phyloP scores from a whole-genome alignment of 2,329 filamentous ascomycete species.

The Trichoderma gracile region DNA sequence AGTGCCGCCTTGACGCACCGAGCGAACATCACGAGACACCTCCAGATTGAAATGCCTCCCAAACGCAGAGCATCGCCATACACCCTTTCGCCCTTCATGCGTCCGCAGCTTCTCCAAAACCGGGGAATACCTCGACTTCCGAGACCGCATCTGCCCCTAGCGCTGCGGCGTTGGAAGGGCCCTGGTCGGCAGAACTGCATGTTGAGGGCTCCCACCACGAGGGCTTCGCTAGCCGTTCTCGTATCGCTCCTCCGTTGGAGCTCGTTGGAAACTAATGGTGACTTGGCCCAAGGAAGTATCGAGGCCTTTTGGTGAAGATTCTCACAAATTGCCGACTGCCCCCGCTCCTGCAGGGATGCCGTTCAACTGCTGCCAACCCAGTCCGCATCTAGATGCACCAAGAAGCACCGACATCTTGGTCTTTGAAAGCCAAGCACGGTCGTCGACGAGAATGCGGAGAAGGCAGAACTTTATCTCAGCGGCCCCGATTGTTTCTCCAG shows the following conservation, averaged over 20 bases:
- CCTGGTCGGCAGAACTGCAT: slow-evolving; percentile 3
- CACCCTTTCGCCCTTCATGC: neutral
- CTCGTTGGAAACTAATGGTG: neutral
- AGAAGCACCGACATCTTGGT: too few relatives aligned
- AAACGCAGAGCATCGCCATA: neutral
- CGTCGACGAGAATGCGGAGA: slow-evolving; percentile 7
- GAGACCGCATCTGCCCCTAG: slow-evolving; percentile 12
- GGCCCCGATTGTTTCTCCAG: slow-evolving; percentile 1
- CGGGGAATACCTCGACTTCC: slow-evolving; percentile 9
- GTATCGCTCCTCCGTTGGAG: slow-evolving; percentile 7
- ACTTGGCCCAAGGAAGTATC: neutral
- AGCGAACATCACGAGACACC: neutral
- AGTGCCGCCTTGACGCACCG: neutral
- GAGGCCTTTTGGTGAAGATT: neutral
- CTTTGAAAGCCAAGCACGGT: neutral
- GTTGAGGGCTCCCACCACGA: slow-evolving; percentile 3
- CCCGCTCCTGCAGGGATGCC: neutral
- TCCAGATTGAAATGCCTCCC: neutral
- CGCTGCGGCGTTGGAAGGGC: neutral
- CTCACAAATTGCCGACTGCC: neutral
- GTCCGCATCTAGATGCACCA: neutral
- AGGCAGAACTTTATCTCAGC: neutral
- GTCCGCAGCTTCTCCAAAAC: slow-evolving; percentile 8
- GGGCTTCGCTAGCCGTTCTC: slow-evolving; percentile 16
- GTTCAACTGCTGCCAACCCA: neutral